Evolutionary conservation across 495 filamentous ascomycete genomes (phyloP).

Genomic region (Glonium stellatum): DNA sequence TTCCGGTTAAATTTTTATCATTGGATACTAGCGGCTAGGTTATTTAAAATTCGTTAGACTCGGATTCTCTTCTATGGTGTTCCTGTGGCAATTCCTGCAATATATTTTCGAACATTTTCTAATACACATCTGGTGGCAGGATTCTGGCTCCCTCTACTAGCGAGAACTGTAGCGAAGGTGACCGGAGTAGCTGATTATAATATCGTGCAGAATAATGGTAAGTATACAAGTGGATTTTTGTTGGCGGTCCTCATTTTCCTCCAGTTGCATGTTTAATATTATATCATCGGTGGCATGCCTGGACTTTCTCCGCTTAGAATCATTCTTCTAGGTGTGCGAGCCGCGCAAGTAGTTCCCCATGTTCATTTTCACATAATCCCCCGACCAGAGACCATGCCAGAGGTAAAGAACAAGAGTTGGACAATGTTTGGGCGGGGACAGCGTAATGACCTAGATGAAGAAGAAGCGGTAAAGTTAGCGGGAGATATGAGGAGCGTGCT

Average conservation of each 20-base stretch:
- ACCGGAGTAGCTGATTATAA: slow-evolving; percentile 75
- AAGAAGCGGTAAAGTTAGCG: slow-evolving; percentile 63
- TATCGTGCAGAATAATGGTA: slow-evolving; percentile 90
- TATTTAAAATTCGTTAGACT: not conserved
- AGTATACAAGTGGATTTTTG: slow-evolving; percentile 14
- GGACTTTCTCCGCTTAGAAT: not conserved
- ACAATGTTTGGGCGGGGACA: slow-evolving; percentile 78
- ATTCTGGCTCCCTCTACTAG: slow-evolving; percentile 65
- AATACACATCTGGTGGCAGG: slow-evolving; percentile 13
- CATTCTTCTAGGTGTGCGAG: slow-evolving; percentile 51
- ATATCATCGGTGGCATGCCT: not conserved
- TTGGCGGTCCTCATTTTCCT: not conserved
- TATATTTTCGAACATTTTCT: not conserved
- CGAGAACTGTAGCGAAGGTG: slow-evolving; percentile 57
- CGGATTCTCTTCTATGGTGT: not conserved
- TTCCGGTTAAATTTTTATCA: not conserved
- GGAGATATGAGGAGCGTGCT: slow-evolving; percentile 55
- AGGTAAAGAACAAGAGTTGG: slow-evolving; percentile 56
- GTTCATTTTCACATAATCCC: slow-evolving; percentile 93
- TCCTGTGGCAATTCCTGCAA: not conserved
- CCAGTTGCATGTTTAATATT: not conserved
- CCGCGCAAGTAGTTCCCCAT: slow-evolving; percentile 85
- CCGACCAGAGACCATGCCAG: slow-evolving; percentile 43
- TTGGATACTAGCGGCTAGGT: not conserved
- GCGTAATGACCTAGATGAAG: slow-evolving; percentile 79